Evolutionary conservation across 2,329 filamentous ascomycete species (phyloP).

Genomic region (Drechslerella coelobrocha): DNA sequence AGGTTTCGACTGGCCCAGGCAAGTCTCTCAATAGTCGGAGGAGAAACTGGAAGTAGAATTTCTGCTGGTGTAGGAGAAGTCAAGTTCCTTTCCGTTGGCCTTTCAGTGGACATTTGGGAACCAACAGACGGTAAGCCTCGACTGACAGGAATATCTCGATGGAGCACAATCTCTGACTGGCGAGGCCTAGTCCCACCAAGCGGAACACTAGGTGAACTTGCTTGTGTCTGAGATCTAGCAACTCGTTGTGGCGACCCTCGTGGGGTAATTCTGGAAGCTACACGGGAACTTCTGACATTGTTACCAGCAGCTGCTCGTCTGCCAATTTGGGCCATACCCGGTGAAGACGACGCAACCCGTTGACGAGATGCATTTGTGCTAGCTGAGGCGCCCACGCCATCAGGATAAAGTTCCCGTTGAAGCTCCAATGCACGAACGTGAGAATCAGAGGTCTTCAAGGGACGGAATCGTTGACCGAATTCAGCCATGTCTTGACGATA

Average conservation of each 20-base stretch:
- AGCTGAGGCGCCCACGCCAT: background rate
- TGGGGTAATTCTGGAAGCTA: background rate
- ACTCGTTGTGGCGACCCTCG: slow-evolving; percentile 1
- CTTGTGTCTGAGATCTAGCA: background rate
- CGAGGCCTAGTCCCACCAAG: background rate
- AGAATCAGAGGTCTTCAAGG: slow-evolving; percentile 22
- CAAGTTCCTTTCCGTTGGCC: background rate
- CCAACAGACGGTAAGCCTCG: background rate
- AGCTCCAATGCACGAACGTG: slow-evolving; percentile 22
- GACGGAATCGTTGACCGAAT: slow-evolving; percentile 15
- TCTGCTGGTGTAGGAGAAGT: background rate
- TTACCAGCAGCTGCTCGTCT: background rate
- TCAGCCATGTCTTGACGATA: slow-evolving; percentile 16
- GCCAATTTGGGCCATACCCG: background rate
- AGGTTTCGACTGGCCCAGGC: background rate
- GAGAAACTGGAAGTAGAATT: background rate
- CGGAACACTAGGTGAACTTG: no score
- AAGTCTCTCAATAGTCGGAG: background rate
- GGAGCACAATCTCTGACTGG: background rate
- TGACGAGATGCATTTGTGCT: background rate
- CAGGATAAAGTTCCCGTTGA: slow-evolving; percentile 14
- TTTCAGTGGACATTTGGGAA: background rate
- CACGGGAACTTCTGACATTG: no score
- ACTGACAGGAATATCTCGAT: background rate
- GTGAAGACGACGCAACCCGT: background rate